Percentiles rank a stretch among this genome's conserved stretches.
phyloP scores from a whole-genome alignment of 2,329 filamentous ascomycete genomes.

The Colletotrichum euphorbiae region DNA sequence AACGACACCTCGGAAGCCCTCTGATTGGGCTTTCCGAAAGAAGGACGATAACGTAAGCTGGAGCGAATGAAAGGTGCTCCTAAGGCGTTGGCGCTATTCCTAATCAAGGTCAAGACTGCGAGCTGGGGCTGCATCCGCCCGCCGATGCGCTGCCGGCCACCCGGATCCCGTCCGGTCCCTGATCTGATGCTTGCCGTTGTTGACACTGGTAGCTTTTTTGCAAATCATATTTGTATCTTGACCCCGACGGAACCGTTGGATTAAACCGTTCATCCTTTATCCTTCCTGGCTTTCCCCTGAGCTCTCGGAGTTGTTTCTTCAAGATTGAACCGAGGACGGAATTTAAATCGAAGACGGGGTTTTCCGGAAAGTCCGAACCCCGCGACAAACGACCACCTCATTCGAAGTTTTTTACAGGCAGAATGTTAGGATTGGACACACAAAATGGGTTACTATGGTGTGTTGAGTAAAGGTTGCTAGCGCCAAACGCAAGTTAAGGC shows the following conservation, averaged over 20 bases:
- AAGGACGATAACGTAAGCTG: background rate
- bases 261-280: too few species aligned
- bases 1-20: background rate
- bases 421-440: background rate
- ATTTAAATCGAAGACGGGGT: background rate
- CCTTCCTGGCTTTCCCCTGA: too few species aligned
- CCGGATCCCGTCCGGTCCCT: background rate
- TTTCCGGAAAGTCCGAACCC: background rate
- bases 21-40: background rate
- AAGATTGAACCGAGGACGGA: too few species aligned
- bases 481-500: constrained; percentile 45
- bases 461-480: constrained; percentile 44
- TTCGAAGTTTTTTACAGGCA: background rate
- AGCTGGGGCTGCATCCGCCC: constrained; percentile 2
- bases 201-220: too few species aligned
- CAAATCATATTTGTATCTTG: too few species aligned
- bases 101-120: constrained; percentile 38
- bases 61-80: constrained; percentile 6
- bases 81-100: constrained; percentile 26
- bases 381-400: background rate
- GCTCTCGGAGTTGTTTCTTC: too few species aligned
- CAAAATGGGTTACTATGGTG: constrained; percentile 43
- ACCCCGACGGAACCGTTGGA: too few species aligned
- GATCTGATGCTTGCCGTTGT: background rate
- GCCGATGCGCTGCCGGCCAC: constrained; percentile 9